phyloP scores from a whole-genome alignment of 2,329 filamentous ascomycete species.

The Calonectria pseudoreteaudii region DNA sequence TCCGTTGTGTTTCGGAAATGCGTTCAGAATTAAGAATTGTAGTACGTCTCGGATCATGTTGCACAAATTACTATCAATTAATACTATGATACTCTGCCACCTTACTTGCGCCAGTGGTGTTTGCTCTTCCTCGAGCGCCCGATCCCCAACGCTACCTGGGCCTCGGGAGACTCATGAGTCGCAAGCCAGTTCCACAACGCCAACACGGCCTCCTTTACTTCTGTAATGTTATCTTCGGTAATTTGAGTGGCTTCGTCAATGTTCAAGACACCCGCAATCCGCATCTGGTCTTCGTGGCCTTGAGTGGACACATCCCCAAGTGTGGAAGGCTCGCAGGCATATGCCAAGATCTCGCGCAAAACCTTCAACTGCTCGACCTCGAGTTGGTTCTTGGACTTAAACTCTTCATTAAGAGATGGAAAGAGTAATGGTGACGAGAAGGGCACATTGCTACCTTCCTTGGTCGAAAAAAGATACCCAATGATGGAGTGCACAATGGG shows the following conservation, averaged over 20 bases:
- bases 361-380: background rate
- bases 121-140: background rate
- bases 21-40: too few relatives aligned
- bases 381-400: background rate
- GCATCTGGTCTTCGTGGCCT: background rate
- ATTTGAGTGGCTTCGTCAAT: background rate
- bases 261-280: background rate
- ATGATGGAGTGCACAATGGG: background rate
- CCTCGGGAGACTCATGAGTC: background rate
- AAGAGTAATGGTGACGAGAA: background rate
- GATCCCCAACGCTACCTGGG: background rate
- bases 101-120: background rate
- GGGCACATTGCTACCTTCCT: background rate
- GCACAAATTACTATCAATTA: background rate
- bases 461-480: background rate
- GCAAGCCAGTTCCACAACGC: background rate
- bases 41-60: background rate
- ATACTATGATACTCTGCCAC: background rate
- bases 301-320: background rate
- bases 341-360: background rate
- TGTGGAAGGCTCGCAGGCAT: background rate
- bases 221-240: background rate
- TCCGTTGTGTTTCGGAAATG: too few relatives aligned
- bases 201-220: background rate
- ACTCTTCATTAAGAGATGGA: background rate